Evolutionary conservation across 2,329 filamentous ascomycete species (phyloP), one percentile per base, ranked within the genome.

Genomic region (Taxawa tesnikishii): DNA sequence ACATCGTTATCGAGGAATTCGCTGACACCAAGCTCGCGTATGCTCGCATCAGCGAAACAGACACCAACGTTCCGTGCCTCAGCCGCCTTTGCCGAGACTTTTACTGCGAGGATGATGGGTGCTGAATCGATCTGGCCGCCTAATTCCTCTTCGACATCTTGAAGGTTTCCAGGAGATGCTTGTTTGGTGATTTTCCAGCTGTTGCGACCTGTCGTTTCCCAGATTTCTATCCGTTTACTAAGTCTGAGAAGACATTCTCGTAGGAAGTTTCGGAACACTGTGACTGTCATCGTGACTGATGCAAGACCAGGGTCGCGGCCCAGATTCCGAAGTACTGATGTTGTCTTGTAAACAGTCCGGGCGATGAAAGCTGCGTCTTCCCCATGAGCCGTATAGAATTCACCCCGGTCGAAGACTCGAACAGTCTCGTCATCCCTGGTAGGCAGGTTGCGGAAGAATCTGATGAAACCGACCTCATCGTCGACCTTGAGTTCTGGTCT

Each of bases 1-100:
- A 94, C 68, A 52, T 98, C 90, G 50, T 96, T 98, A 65, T 98
- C 90, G n/a, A 94, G 72, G 43, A 98, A 98, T 53, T 98, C 92
- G 64, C 83, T 94, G 33, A 98, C 85, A 6, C 90, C 90, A 3
- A 98, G 70, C 62, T 98, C 90, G 31, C 90, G 73, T 15, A 96
- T 88, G 43, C 84, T 94, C 1, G 92, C 90, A 63, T 98, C 90
- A 6, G 90, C 92, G 52, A 98, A 98, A 59, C 90, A 96, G 4
- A 98, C 88, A 6, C 90, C 90, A 1, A 98, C 80, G 42, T 73
- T 83, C 28, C 90, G 72, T 5, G 80, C 83, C 54, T 96, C 88
- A 0, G 72, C 73, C 1, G 84, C 83, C 52, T 82, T 92, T n/a
- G 84, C 75, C 1, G 82, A 81, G 15, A 96, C 78, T 56, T 94